Conservation (phyloP, 2,329 filamentous ascomycete species). For the Graphiopsis chlorocephala region DNA sequence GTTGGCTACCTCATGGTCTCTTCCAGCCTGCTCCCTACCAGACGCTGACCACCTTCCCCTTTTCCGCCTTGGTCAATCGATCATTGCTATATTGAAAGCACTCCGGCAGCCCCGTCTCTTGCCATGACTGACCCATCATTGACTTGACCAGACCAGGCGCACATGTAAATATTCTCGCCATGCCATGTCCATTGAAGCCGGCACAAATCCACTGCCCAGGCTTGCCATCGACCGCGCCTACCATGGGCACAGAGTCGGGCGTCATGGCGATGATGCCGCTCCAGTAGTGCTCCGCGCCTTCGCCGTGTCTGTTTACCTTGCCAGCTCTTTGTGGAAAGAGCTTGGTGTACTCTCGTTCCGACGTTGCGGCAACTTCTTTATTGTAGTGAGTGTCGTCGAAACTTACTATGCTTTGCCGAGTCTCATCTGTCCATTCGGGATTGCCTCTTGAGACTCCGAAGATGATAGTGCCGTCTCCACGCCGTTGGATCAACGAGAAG, state of each 20-base stretch:
- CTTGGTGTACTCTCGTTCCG: slow-evolving; percentile 35
- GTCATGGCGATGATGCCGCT: slow-evolving; percentile 51
- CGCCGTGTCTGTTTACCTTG: slow-evolving; percentile 34
- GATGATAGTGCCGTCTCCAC: slow-evolving; percentile 43
- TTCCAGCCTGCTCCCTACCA: neutral
- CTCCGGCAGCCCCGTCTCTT: slow-evolving; percentile 24
- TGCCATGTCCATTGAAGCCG: slow-evolving; percentile 52
- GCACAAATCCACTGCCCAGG: slow-evolving; percentile 50
- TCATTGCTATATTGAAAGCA: slow-evolving; percentile 23
- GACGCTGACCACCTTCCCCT: neutral
- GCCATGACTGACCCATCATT: slow-evolving; percentile 33
- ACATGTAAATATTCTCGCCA: slow-evolving; percentile 46
- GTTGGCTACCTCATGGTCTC: neutral
- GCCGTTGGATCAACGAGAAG: slow-evolving; percentile 50
- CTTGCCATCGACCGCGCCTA: slow-evolving; percentile 42
- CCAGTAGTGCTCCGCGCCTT: slow-evolving; percentile 48
- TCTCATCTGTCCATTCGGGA: slow-evolving; percentile 30
- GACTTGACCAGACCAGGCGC: slow-evolving; percentile 46
- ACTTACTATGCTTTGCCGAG: slow-evolving; percentile 29
- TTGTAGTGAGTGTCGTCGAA: slow-evolving; percentile 43
- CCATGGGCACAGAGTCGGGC: slow-evolving; percentile 44
- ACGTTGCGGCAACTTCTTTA: slow-evolving; percentile 41
- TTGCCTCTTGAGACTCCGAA: slow-evolving; percentile 45
- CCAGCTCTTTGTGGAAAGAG: slow-evolving; percentile 34
- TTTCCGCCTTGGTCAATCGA: neutral